Conservation (phyloP, 306 rosid genomes). For the Erythrophleum fordii region DNA sequence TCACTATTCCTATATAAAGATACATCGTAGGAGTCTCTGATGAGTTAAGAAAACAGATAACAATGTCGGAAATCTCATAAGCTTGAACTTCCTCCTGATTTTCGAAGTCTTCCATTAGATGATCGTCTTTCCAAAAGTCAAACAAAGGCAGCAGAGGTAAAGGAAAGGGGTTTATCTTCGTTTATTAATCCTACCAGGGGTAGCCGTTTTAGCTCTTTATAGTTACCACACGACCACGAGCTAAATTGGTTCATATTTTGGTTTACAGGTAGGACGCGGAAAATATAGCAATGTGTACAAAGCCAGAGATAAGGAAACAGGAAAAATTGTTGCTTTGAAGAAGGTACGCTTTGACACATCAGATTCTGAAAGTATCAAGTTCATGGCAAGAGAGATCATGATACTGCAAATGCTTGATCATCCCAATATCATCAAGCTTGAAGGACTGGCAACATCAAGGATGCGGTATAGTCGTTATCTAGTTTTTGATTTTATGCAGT, state of each 20-base stretch:
- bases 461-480: slow-evolving; percentile 78
- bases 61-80: background rate
- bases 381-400: slow-evolving; percentile 82
- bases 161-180: background rate
- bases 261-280: slow-evolving; percentile 67
- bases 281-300: slow-evolving; percentile 81
- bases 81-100: background rate
- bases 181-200: background rate
- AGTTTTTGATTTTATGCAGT: slow-evolving; percentile 60
- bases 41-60: background rate
- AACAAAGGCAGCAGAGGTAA: background rate
- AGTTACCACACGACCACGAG: background rate
- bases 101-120: background rate
- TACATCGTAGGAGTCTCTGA: background rate
- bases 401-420: slow-evolving; percentile 59
- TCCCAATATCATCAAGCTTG: slow-evolving; percentile 76
- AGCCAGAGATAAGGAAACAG: slow-evolving; percentile 62
- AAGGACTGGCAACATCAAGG: slow-evolving; percentile 74
- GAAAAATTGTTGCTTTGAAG: slow-evolving; percentile 72
- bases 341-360: slow-evolving; percentile 79
- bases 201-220: background rate
- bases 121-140: background rate
- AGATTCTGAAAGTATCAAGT: slow-evolving; percentile 67
- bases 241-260: slow-evolving; percentile 18
- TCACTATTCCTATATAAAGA: background rate